These are phyloP conservation scores for Suhomyces canberraensis DNA, from an alignment of 805 yeast genomes.

Conservation along the genomic window DNA sequence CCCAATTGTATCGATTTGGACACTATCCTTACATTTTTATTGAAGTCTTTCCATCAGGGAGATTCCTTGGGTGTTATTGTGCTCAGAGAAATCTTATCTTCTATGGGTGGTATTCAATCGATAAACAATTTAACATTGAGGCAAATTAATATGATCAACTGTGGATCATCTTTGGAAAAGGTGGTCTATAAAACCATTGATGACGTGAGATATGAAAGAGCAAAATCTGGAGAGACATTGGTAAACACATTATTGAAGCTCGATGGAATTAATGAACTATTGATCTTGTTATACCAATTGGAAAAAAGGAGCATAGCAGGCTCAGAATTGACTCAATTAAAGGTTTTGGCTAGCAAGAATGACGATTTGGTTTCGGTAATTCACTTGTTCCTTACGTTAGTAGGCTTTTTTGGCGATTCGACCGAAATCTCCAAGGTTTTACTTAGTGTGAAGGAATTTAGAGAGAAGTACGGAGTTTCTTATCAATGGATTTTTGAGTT, in stretches of 20 bases:
- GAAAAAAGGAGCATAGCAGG: constrained; percentile 37
- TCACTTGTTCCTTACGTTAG: constrained; percentile 58
- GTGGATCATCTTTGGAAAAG: constrained; percentile 56
- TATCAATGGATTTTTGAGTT: constrained; percentile 70
- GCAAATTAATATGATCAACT: constrained; percentile 64
- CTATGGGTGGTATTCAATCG: constrained; percentile 79
- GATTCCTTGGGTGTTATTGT: constrained; percentile 62
- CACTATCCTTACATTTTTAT: constrained; percentile 57
- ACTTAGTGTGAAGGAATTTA: constrained; percentile 40
- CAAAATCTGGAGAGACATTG: constrained; percentile 48
- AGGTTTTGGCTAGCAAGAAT: constrained; percentile 64
- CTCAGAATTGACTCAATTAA: constrained; percentile 48
- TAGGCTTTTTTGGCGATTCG: constrained; percentile 48
- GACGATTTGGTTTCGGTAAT: constrained; percentile 72
- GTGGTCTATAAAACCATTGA: constrained; percentile 56
- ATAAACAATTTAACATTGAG: constrained; percentile 61
- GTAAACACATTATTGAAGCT: constrained; percentile 43
- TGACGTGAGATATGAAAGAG: constrained; percentile 51
- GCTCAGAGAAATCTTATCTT: constrained; percentile 59
- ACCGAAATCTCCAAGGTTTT: constrained; percentile 33
- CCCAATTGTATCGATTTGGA: constrained; percentile 52
- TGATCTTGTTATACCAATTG: constrained; percentile 56
- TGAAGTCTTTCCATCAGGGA: constrained; percentile 60
- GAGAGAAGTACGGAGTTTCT: constrained; percentile 43
- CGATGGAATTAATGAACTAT: constrained; percentile 57